These are phyloP conservation scores for Tardiomyces depauwii DNA, from an alignment of 1,139 yeast species.

Conservation along the genomic window DNA sequence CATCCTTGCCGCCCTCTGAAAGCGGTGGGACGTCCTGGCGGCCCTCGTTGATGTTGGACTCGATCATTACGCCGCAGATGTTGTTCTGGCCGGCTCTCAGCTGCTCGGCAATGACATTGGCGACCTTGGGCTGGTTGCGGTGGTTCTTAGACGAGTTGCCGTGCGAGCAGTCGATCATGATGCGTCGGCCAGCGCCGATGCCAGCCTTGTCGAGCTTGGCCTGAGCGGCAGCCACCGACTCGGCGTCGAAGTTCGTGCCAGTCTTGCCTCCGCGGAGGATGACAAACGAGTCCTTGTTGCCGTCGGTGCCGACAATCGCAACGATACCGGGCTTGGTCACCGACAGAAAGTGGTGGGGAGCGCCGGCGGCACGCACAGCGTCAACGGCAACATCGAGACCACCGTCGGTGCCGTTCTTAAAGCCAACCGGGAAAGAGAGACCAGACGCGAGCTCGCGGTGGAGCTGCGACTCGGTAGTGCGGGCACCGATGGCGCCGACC, in stretches of 20 bases:
- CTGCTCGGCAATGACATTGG: constrained; percentile 68
- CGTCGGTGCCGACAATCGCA: constrained; percentile 91
- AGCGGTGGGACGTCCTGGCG: constrained; percentile 76
- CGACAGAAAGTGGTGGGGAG: constrained; percentile 87
- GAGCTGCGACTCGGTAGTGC: constrained; percentile 94
- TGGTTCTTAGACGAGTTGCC: constrained; percentile 89
- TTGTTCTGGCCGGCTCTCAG: constrained; percentile 60
- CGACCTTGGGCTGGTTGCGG: constrained; percentile 90
- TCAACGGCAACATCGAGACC: constrained; percentile 85
- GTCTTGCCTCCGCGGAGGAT: constrained; percentile 92
- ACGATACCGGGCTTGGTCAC: constrained; percentile 94
- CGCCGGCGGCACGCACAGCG: constrained; percentile 85
- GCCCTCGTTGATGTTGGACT: constrained; percentile 83
- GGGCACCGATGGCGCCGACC: constrained; percentile 94
- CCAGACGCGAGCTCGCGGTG: constrained; percentile 96
- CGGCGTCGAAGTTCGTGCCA: constrained; percentile 81
- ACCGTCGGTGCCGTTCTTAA: constrained; percentile 96
- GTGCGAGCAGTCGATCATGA: constrained; percentile 97
- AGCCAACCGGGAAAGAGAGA: constrained; percentile 91
- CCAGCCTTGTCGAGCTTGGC: constrained; percentile 50
- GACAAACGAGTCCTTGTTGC: constrained; percentile 82
- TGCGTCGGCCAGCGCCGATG: constrained; percentile 40
- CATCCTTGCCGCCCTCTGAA: constrained; percentile 55
- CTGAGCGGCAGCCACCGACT: constrained; percentile 58
- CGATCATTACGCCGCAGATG: constrained; percentile 94